Conservation (phyloP, 2,329 filamentous ascomycete species). For the Calonectria multiphialidica region DNA sequence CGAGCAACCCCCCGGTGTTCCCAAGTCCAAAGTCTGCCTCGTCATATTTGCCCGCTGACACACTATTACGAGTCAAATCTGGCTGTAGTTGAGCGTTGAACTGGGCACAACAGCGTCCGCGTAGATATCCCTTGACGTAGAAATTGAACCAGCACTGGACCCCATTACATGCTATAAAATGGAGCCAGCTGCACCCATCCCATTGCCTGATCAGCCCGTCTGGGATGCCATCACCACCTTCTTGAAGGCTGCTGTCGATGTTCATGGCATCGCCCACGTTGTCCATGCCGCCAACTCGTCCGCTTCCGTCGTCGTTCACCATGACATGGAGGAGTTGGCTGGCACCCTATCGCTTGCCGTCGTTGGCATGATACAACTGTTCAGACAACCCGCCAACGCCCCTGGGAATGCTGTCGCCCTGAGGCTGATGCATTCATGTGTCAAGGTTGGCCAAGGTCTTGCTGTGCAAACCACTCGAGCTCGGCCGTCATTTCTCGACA, state of each 20-base stretch:
- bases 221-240: conserved; percentile 31
- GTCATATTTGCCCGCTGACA: not conserved
- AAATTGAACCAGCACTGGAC: conserved; percentile 30
- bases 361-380: conserved; percentile 3
- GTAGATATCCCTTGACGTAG: not conserved
- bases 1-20: not conserved
- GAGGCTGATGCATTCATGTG: conserved; percentile 25
- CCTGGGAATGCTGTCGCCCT: not conserved
- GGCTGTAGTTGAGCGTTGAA: not conserved
- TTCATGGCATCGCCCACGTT: conserved; percentile 18
- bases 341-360: conserved; percentile 16
- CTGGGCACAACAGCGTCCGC: not conserved
- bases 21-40: not conserved
- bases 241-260: conserved; percentile 29
- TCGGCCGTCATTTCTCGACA: not conserved
- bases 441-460: conserved; percentile 43
- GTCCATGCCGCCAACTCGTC: conserved; percentile 17
- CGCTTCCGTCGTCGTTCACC: not conserved
- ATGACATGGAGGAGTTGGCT: conserved; percentile 19
- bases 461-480: conserved; percentile 35
- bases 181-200: conserved; percentile 33
- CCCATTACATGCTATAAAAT: conserved; percentile 50
- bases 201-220: conserved; percentile 1
- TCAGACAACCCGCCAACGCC: conserved; percentile 3
- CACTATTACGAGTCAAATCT: not conserved